Conservation (phyloP, 176 grass and related monocot species). For the Zizania latifolia region DNA sequence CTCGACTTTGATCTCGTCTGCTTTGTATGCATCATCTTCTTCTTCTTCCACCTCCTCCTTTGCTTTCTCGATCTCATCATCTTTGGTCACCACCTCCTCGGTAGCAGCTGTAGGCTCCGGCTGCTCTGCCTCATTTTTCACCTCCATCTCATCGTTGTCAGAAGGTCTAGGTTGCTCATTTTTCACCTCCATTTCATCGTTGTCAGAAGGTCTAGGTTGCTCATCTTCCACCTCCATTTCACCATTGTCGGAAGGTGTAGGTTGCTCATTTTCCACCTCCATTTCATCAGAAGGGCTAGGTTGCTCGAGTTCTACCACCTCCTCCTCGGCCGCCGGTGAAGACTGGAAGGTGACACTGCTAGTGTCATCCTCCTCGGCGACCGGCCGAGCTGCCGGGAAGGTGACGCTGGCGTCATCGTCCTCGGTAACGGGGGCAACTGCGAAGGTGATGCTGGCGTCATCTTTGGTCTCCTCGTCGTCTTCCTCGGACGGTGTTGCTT, state of each 20-base stretch:
- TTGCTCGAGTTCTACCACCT: constrained; percentile 8
- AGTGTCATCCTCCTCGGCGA: neutral
- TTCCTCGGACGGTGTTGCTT: neutral
- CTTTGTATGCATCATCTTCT: no score
- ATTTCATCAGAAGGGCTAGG: constrained; percentile 9
- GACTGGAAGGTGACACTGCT: neutral
- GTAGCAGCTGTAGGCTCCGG: neutral
- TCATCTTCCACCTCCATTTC: neutral
- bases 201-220: constrained; percentile 17
- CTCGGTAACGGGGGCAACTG: neutral
- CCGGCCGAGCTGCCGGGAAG: neutral
- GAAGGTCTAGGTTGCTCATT: no score
- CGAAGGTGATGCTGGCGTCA: neutral
- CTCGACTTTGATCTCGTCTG: constrained; percentile 1
- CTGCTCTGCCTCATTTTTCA: constrained; percentile 1
- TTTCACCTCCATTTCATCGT: no score
- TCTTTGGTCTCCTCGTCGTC: constrained; percentile 25
- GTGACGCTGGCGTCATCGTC: neutral
- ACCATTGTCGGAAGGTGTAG: constrained; percentile 12
- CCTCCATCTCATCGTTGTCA: constrained; percentile 13
- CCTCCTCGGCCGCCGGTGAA: neutral
- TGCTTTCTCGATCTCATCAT: neutral
- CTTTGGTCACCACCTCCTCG: neutral
- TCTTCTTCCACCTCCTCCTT: neutral
- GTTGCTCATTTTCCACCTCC: neutral